Base-by-base conservation (phyloP, 2,329 filamentous ascomycete genomes). In the Alternaria longipes region DNA sequence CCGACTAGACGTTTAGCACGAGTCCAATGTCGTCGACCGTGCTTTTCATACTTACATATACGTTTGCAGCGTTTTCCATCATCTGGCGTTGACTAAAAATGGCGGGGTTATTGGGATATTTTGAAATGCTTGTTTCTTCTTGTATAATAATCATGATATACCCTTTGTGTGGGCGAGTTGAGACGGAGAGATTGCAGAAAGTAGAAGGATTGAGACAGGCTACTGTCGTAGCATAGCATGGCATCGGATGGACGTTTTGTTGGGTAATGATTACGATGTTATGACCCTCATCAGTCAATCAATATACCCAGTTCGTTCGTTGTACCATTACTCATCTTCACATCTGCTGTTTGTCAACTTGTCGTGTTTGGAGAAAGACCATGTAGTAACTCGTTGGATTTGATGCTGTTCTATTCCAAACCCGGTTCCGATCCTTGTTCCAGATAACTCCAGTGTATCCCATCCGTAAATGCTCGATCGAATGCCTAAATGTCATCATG, bases 101-200 rank as follows among this genome's bases (percentile, higher is more conserved):
- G 40, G 34, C 30, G 26, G 49, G 41, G 30, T 28, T 32, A 40
- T 16, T 20, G 22, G 46, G 41, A 12, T 26, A 42, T 14, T 47
- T 57, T n/a, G 36, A 41, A 50, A 40, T 44, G 36, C 41, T 61
- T 42, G 40, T 24, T 42, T 42, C 40, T 67, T 63, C 36, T 62
- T 66, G 63, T 68, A 68, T 61, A 64, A 60, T 66, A 68, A 56
- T 64, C 64, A 66, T 54, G 61, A 68, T 67, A 67, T 68, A 68
- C 64, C 64, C 57, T 66, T 60, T 68, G 62, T 60, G 56, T 60
- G 60, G 58, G 55, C 58, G 57, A 40, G 40, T 45, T 26, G 49
- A 44, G 16, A 40, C 26, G 46, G 47, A 26, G 40, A n/a, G 50
- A 57, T 36, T 57, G 55, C 38, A 57, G 30, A 57, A 9, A 50